Evolutionary conservation across 2,329 filamentous ascomycete genomes (phyloP), one percentile per base, ranked within the genome.

Genomic region (Claviceps digitariae): DNA sequence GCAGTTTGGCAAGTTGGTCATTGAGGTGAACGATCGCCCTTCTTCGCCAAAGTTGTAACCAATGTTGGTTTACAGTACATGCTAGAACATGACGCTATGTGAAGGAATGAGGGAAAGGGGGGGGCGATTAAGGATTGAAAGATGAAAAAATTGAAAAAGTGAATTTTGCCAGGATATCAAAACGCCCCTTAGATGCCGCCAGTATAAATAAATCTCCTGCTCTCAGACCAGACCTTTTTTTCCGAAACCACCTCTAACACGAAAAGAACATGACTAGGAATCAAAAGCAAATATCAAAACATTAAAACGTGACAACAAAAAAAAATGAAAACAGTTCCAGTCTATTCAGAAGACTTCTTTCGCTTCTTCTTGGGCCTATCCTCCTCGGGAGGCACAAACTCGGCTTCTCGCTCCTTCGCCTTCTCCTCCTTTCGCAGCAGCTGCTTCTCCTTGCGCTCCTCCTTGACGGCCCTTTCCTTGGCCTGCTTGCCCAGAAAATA

Each of bases 401-500:
- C 89, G 66, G 85, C 83, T 67, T 89, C 84, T 56, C 90, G 78
- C 73, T 93, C 87, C 68, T 84, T 85, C 72, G 85, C 79, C 78
- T 88, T 94, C 68, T 94, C 88, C 59, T 86, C 85, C 76, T 90
- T 91, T 75, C 90, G 91, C 69, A 82, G 77, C 70, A 82, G 86
- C 73, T 95, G 90, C 69, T 86, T 84, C 67, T 94, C 89, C 64
- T 88, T 79, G 59, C 89, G 77, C 64, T 88, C 86, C 65, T 91
- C 85, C 69, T 86, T 83, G 48, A 77, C 82, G 52, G 84, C 86
- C 56, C 90, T 78, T 64, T 95, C 88, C 77, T 95, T 95, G 56
- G 89, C 90, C 64, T 90, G 83, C 75, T 95, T 95, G 65, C 84
- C 84, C 65, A 98, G 71, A 70, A 97, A 97, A 73, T 95, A 98